These are phyloP conservation scores for Sporopachydermia quercuum DNA, from an alignment of 805 yeast species.

Conservation along the genomic window DNA sequence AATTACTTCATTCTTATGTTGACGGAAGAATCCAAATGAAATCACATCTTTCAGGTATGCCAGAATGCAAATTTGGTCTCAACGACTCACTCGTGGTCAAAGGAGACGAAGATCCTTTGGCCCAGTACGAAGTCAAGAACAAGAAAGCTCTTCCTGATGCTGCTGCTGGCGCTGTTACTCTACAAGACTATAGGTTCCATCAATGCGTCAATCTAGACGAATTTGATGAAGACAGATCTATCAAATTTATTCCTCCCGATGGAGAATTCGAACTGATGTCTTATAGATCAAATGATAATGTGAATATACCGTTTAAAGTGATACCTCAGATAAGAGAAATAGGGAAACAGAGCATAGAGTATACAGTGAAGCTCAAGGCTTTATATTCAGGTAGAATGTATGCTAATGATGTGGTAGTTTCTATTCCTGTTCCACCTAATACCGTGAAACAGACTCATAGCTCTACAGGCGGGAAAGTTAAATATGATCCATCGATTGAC, in stretches of 20 bases:
- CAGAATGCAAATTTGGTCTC: conserved; percentile 69
- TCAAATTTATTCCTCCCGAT: conserved; percentile 76
- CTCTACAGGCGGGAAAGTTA: conserved; percentile 50
- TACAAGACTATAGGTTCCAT: conserved; percentile 76
- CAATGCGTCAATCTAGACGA: conserved; percentile 67
- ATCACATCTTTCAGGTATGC: conserved; percentile 67
- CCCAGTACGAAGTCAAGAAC: conserved; percentile 17
- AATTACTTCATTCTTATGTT: conserved; percentile 43
- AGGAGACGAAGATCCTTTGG: conserved; percentile 13
- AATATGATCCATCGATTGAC: conserved; percentile 50
- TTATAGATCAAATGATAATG: conserved; percentile 43
- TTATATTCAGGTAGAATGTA: conserved; percentile 39
- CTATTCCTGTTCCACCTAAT: conserved; percentile 56
- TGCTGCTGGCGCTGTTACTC: conserved; percentile 33
- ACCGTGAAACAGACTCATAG: conserved; percentile 32
- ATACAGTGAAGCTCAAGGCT: conserved; percentile 48
- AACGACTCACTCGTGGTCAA: conserved; percentile 30
- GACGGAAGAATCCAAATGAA: conserved; percentile 64
- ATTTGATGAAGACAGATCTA: conserved; percentile 48
- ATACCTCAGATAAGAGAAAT: conserved; percentile 35
- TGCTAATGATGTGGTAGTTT: conserved; percentile 49
- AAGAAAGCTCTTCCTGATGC: conserved; percentile 23
- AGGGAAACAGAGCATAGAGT: conserved; percentile 33
- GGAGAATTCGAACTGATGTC: conserved; percentile 75
- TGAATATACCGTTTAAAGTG: conserved; percentile 58